Evolutionary conservation across 2,329 filamentous ascomycete species (phyloP), one percentile per base, ranked within the genome.

Genomic region (Botrytis porri): DNA sequence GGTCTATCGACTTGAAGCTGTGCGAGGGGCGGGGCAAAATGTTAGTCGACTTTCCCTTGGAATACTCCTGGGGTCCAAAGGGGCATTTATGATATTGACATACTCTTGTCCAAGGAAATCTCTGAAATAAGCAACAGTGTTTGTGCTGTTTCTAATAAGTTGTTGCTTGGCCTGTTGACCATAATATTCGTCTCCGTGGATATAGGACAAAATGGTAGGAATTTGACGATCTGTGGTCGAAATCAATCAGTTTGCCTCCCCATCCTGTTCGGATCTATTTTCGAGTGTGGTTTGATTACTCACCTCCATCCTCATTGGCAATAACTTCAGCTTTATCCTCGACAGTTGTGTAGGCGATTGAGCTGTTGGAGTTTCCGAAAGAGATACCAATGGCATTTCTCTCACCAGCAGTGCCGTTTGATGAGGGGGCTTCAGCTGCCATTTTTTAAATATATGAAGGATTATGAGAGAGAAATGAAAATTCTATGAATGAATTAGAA

Each of bases 291-390:
- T 62, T 72, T 63, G 62, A 39, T n/a, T 39, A 84, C 89, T 81
- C 82, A 94, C 93, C 93, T 87, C 96, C 96, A 82, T 98, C 96
- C 86, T 98, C 96, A 85, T 99, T 98, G 81, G 96, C 96, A 85
- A 99, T 98, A 76, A 99, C 95, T 83, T 98, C 94, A 77, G 94
- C 92, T 87, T 97, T 97, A 84, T 97, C 95, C 81, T 98, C 95
- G 75, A 91, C 89, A 64, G 94, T 97, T 82, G 95, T 97, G 82
- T 91, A 94, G 79, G 95, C 95, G 84, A 99, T 98, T 75, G 94
- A 98, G 86, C 94, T 97, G 90, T 97, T 97, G 75, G 94, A 95
- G 87, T 98, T 99, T 85, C 96, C 96, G 87, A 98, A 98, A 78
- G 95, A 93, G 82, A 99, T 94, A 83, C 96, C 96, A 84, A 99